phyloP scores from a whole-genome alignment of 2,329 filamentous ascomycete genomes.

The Ceratocystiopsis minuta region DNA sequence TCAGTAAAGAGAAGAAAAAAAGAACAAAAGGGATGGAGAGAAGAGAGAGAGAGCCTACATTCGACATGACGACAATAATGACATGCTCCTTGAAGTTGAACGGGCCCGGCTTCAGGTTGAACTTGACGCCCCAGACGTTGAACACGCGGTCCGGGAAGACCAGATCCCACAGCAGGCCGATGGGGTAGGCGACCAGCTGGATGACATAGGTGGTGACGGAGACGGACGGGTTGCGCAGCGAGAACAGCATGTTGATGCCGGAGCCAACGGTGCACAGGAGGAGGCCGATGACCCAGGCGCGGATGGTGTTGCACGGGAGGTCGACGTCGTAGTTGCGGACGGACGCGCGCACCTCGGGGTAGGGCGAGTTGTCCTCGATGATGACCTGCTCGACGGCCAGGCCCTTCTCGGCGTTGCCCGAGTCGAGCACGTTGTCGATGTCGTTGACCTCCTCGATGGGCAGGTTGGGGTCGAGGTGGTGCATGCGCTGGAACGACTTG shows the following conservation, averaged over 20 bases:
- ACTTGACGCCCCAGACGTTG: conserved; percentile 32
- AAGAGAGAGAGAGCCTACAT: conserved; percentile 27
- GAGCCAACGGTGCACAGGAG: conserved; percentile 40
- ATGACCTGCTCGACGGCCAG: conserved; percentile 38
- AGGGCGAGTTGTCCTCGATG: conserved; percentile 48
- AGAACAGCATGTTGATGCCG: conserved; percentile 40
- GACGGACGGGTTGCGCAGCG: conserved; percentile 39
- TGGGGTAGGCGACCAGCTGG: conserved; percentile 43
- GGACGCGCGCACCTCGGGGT: conserved; percentile 35
- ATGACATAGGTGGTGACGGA: conserved; percentile 42
- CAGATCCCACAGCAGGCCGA: conserved; percentile 35
- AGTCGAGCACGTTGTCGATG: conserved; percentile 37
- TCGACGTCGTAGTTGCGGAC: conserved; percentile 15
- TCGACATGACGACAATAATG: conserved; percentile 45
- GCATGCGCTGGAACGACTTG: conserved; percentile 38
- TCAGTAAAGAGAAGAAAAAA: not conserved
- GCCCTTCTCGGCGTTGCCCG: conserved; percentile 36
- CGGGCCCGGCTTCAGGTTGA: conserved; percentile 36
- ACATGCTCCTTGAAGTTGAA: conserved; percentile 48
- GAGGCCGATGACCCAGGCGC: conserved; percentile 40
- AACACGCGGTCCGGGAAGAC: conserved; percentile 34
- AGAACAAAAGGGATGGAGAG: not conserved
- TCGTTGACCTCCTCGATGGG: conserved; percentile 43
- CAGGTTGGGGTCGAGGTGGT: conserved; percentile 47
- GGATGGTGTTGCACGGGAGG: conserved; percentile 44